Base-by-base conservation (phyloP, 768 basidiomycete species). In the Lactarius quietus region DNA sequence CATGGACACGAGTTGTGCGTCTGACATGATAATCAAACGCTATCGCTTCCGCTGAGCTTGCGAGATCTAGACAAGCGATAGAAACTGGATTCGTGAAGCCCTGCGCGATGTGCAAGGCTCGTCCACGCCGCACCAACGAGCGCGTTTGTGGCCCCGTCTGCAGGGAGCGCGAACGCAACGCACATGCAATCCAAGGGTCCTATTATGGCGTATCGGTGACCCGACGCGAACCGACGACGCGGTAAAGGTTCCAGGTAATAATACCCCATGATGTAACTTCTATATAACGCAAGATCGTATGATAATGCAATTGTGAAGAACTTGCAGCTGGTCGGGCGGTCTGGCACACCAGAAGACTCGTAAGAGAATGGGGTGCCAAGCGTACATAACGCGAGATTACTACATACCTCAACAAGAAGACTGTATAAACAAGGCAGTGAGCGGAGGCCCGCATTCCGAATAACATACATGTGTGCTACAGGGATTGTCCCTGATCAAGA, bases 1-100 rank as follows among this genome's bases (percentile, higher is more conserved):
- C 35, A 65, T 2, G 63, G 63, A 8, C 55, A 61, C n/a, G 53
- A 65, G 48, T n/a, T 67, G 66, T 67, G 53, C 6, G 66, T 67
- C 3, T 17, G 33, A 33, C 33, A 33, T 18, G 38, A 15, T 17
- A 39, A 31, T 39, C 39, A 18, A 18, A 18, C 39, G 6, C 23
- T 18, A 3, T 15, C 20, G 3, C 33, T 26, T 23, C 33, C 2
- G 17, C 4, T 26, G 38, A 39, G 31, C 29, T 35, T 60, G 35
- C 23, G 14, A 14, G 51, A 8, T 54, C 41, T 31, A 67, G 63
- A 28, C 41, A 67, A 26, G 66, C 66, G 23, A 51, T 65, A 28
- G 33, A 35, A 26, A 59, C 63, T 7, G 58, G 53, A 5, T 23
- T 67, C 14, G 65, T 41, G 17, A 53, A 39, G 28, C 17, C 63